Base-by-base conservation (phyloP, 805 yeast species). In the Candida xyloterini region DNA sequence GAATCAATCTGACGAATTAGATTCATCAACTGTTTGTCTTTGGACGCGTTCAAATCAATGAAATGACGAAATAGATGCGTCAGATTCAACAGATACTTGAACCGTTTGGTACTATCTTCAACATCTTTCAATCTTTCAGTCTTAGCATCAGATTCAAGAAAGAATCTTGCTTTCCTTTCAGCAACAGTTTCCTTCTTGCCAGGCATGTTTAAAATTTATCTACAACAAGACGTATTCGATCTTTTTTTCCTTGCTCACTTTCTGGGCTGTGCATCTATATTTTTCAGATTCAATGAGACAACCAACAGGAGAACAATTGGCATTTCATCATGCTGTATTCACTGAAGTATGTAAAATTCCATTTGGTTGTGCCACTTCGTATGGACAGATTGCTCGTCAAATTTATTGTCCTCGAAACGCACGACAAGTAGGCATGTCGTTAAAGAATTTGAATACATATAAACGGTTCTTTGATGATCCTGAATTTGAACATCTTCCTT, bases 41-140 rank as follows among this genome's bases (percentile, higher is more conserved):
- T 83, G 37, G 87, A 75, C 10, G 95, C 86, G 47, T 83, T 78
- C 30, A 84, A 72, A 49, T 88, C 85, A 46, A 90, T 85, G 61
- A 90, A 90, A 58, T 89, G 90, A 28, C 95, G 79, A 60, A 90
- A 90, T 42, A 91, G 68, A 47, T 86, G 95, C 0, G 96, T 88
- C 28, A 90, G 68, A 1, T 89, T 84, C 35, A 91, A 67, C 30
- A 90, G 67, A 61, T 90, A 86, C 57, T 78, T 80, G 71, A 87
- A 87, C 44, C 98, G 71, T 51, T 73, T 78, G 20, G 88, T 81
- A 0, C 95, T 75, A 52, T 83, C 93, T 51, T 77, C 85, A 31
- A 67, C 73, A 47, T 72, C 74, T 48, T 69, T 72, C 24, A 66
- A 67, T 38, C 73, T 69, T 35, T 84, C 87, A 2, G 69, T 62